Evolutionary conservation across 176 grass and related monocot species (phyloP).

Genomic region (Oryza officinalis): DNA sequence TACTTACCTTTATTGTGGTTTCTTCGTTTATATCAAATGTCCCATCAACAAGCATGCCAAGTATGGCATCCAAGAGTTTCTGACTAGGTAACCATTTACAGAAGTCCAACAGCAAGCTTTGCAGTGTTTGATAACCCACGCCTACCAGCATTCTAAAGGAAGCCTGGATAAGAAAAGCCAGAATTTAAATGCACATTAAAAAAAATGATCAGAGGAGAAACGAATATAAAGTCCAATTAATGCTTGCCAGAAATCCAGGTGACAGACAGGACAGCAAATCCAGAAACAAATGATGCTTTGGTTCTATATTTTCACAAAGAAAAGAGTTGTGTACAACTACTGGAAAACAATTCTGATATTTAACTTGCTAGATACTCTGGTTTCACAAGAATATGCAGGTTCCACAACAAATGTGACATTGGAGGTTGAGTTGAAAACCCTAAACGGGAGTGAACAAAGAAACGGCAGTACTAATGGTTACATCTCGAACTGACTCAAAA

Average conservation of each 20-base stretch:
- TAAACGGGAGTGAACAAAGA: conserved; percentile 2
- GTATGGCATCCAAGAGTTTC: conserved; percentile 73
- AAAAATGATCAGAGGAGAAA: conserved; percentile 10
- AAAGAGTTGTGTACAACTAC: background rate
- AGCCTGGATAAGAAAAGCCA: conserved; percentile 62
- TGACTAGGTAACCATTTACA: conserved; percentile 85
- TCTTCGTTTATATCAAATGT: conserved; percentile 82
- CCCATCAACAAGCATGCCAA: conserved; percentile 97
- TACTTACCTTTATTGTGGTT: conserved; percentile 73
- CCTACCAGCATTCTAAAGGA: conserved; percentile 90
- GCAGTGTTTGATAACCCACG: conserved; percentile 86
- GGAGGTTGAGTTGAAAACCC: background rate
- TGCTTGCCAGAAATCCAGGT: conserved; percentile 16
- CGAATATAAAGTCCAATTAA: background rate
- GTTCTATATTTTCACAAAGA: conserved; percentile 9
- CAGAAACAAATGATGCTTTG: background rate
- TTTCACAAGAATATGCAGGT: conserved; percentile 25
- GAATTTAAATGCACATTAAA: conserved; percentile 27
- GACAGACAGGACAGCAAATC: background rate
- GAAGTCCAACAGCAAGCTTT: conserved; percentile 95
- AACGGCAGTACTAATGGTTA: background rate
- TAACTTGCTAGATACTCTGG: background rate
- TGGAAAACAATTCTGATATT: background rate
- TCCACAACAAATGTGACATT: conserved; percentile 6
- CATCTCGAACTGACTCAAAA: conserved; percentile 29